Percentiles rank a stretch among this genome's conserved stretches.
These are phyloP conservation scores for Gnomoniopsis smithogilvyi DNA, from an alignment of 2,329 filamentous ascomycete genomes.

Conservation along the genomic window DNA sequence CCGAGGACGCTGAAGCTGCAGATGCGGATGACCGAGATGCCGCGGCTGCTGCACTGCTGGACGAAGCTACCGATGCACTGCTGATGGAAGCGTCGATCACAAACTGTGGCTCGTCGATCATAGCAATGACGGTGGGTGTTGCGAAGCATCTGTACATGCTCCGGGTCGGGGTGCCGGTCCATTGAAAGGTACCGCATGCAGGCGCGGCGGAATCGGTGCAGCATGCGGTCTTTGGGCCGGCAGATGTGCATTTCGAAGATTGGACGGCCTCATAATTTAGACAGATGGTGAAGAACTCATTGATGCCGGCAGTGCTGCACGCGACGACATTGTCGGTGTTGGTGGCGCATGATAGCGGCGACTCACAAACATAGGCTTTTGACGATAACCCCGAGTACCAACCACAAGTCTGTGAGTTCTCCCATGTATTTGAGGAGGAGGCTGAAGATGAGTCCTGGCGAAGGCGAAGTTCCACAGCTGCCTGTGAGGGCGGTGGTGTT, in stretches of 20 bases:
- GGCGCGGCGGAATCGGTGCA: slow-evolving; percentile 27
- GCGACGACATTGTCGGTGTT: slow-evolving; percentile 33
- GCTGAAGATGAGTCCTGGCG: slow-evolving; percentile 6
- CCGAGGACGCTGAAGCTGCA: slow-evolving; percentile 6
- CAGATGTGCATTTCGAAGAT: slow-evolving; percentile 26
- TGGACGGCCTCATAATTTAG: slow-evolving; percentile 30
- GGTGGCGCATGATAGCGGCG: slow-evolving; percentile 24
- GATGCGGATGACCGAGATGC: neutral
- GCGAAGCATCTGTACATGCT: slow-evolving; percentile 35
- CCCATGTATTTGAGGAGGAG: slow-evolving; percentile 20
- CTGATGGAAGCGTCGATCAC: slow-evolving; percentile 29
- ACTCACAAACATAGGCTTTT: slow-evolving; percentile 18
- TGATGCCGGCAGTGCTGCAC: slow-evolving; percentile 28
- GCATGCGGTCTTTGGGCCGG: slow-evolving; percentile 31
- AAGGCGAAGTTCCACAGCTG: slow-evolving; percentile 21
- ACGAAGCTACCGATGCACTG: slow-evolving; percentile 12
- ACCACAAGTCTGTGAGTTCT: slow-evolving; percentile 25
- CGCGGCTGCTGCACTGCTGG: slow-evolving; percentile 7
- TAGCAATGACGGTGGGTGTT: slow-evolving; percentile 25
- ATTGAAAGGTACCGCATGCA: slow-evolving; percentile 35
- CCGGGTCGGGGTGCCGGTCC: slow-evolving; percentile 30
- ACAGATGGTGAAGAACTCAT: slow-evolving; percentile 32
- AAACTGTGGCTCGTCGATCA: slow-evolving; percentile 33
- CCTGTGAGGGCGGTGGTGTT: slow-evolving; percentile 15
- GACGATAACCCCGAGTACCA: slow-evolving; percentile 23